Percentiles rank a stretch among this genome's conserved stretches.
These are phyloP conservation scores for Ambrosia artemisiifolia DNA, from an alignment of 129 eudicot species.

Conservation along the genomic window DNA sequence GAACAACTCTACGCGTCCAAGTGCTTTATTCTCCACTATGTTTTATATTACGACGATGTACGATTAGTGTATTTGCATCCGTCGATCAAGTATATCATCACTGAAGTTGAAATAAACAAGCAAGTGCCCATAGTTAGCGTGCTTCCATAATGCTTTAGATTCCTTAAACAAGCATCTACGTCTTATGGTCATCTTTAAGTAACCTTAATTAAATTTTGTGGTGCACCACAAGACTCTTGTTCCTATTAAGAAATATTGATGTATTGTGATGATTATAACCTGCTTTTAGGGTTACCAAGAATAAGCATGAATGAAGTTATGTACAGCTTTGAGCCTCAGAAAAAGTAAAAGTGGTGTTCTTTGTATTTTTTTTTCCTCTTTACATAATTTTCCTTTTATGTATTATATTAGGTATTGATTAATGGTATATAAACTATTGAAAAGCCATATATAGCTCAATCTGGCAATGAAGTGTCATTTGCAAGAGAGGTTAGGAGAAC, in stretches of 20 bases:
- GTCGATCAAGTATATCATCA: not conserved
- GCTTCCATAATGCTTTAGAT: constrained; percentile 5
- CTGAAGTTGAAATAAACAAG: not conserved
- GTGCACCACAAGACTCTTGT: constrained; percentile 23
- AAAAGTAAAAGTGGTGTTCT: constrained; percentile 16
- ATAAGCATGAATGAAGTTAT: constrained; percentile 6
- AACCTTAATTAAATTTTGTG: constrained; percentile 19
- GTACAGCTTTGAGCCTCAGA: not conserved
- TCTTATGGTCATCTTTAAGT: constrained; percentile 2
- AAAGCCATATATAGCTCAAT: constrained; percentile 23
- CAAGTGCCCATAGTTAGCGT: constrained; percentile 1
- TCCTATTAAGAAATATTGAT: constrained; percentile 5
- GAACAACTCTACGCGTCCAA: constrained; percentile 11
- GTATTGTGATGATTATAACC: constrained; percentile 12
- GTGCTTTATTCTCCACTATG: constrained; percentile 12
- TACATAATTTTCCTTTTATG: not conserved
- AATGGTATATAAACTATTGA: constrained; percentile 28
- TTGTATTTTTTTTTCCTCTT: constrained; percentile 5
- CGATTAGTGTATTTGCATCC: constrained; percentile 12
- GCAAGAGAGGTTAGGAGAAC: constrained; percentile 33
- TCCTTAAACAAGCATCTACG: constrained; percentile 27
- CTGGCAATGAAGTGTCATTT: constrained; percentile 42
- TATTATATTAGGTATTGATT: not conserved
- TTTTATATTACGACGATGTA: not conserved
- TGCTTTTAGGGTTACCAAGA: constrained; percentile 31